Conservation (phyloP, 2,329 filamentous ascomycete species). For the Alternaria sp. region DNA sequence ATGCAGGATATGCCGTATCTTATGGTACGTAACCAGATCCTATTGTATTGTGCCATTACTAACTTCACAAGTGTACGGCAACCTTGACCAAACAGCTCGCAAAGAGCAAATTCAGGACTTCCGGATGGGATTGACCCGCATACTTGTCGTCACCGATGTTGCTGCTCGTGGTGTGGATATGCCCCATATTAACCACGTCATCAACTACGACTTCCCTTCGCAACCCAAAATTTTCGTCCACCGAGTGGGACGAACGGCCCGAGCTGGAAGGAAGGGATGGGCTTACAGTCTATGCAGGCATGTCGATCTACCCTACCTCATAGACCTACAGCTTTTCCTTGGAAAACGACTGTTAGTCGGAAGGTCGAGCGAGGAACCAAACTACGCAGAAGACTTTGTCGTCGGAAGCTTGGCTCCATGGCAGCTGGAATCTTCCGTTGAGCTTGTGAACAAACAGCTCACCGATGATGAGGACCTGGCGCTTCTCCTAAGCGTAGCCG, state of each 20-base stretch:
- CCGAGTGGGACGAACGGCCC: slow-evolving; percentile 91
- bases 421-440: slow-evolving; percentile 75
- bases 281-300: slow-evolving; percentile 91
- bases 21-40: slow-evolving; percentile 59
- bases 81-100: slow-evolving; percentile 90
- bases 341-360: slow-evolving; percentile 84
- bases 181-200: slow-evolving; percentile 91
- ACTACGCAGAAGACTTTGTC: slow-evolving; percentile 83
- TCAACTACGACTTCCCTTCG: slow-evolving; percentile 98
- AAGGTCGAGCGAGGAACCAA: slow-evolving; percentile 66
- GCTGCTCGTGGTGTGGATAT: slow-evolving; percentile 98
- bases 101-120: slow-evolving; percentile 93
- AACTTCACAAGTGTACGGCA: slow-evolving; percentile 75
- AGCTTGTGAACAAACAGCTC: slow-evolving; percentile 83
- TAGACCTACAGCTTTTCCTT: slow-evolving; percentile 94
- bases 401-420: slow-evolving; percentile 79
- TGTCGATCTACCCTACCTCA: slow-evolving; percentile 86
- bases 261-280: slow-evolving; percentile 93
- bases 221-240: slow-evolving; percentile 98
- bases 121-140: slow-evolving; percentile 81
- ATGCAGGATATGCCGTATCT: slow-evolving; percentile 86
- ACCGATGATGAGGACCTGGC: slow-evolving; percentile 77
- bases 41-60: slow-evolving; percentile 1
- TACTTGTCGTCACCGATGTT: slow-evolving; percentile 95
- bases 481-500: slow-evolving; percentile 74